Conservation (phyloP, 73 alveolate species). For the Paramecium biaurelia region DNA sequence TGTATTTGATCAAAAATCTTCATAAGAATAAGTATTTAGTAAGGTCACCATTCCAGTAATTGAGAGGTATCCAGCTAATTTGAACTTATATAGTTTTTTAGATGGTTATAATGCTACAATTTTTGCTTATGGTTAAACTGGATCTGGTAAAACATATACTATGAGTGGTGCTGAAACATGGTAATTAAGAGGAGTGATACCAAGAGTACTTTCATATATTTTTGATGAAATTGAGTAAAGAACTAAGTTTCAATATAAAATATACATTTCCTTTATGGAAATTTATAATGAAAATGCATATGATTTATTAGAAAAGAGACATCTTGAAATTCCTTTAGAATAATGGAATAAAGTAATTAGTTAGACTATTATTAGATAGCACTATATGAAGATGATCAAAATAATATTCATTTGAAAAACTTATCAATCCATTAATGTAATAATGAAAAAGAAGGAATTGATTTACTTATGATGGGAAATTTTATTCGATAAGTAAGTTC, state of each 20-base stretch:
- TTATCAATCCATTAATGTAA: slow-evolving; percentile 84
- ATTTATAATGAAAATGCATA: slow-evolving; percentile 96
- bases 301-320: slow-evolving; percentile 90
- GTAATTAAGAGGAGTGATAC: slow-evolving; percentile 93
- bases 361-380: slow-evolving; percentile 58
- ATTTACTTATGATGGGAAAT: slow-evolving; percentile 93
- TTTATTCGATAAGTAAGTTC: slow-evolving; percentile 86
- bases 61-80: slow-evolving; percentile 48
- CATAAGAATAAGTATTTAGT: slow-evolving; percentile 86
- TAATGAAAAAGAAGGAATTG: slow-evolving; percentile 91
- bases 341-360: slow-evolving; percentile 84
- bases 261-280: slow-evolving; percentile 94
- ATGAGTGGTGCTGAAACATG: slow-evolving; percentile 95
- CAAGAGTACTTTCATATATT: slow-evolving; percentile 84
- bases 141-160: slow-evolving; percentile 96
- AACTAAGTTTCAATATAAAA: slow-evolving; percentile 69
- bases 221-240: slow-evolving; percentile 84
- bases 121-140: slow-evolving; percentile 97
- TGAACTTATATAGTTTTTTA: slow-evolving; percentile 73
- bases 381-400: slow-evolving; percentile 88
- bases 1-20: slow-evolving; percentile 84
- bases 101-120: slow-evolving; percentile 97
- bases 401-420: slow-evolving; percentile 86
- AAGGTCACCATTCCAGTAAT: slow-evolving; percentile 80
- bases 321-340: slow-evolving; percentile 83